Evolutionary conservation across 768 basidiomycete species (phyloP).

Genomic region (Rubroboletus pulcherrimus): DNA sequence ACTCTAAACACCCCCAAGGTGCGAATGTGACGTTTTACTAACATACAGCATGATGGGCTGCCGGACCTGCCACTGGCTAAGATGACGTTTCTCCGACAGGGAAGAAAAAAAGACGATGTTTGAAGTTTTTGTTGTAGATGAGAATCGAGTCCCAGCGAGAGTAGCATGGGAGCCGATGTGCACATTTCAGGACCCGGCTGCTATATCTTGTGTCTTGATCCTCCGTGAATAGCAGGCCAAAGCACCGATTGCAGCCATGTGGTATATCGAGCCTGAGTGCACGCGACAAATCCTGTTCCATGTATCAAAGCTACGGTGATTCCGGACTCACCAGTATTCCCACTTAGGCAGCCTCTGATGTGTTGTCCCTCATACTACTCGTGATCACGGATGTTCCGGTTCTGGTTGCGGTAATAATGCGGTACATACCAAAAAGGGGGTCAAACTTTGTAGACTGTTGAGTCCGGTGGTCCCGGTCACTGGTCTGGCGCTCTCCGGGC

Average conservation of each 20-base stretch:
- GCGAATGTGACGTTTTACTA: neutral
- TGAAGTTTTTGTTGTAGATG: neutral
- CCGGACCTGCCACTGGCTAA: too few relatives aligned
- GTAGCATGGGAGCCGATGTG: neutral
- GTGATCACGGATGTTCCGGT: neutral
- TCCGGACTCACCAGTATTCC: neutral
- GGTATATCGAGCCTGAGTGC: neutral
- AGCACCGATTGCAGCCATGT: neutral
- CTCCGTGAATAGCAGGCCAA: neutral
- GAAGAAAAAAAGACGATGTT: neutral
- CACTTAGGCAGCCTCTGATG: neutral
- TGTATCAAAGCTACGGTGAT: neutral
- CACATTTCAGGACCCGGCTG: neutral
- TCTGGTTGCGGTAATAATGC: neutral
- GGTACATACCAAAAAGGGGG: neutral
- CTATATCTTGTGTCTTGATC: neutral
- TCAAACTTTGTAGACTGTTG: neutral
- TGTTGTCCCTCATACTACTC: neutral
- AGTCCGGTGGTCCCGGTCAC: neutral
- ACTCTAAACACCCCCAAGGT: too few relatives aligned
- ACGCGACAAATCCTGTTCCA: neutral
- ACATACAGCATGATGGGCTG: neutral
- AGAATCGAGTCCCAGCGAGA: neutral
- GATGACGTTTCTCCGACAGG: neutral
- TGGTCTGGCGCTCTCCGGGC: neutral